Conservation (phyloP, 352 stramenopile genomes). For the Aphanomyces stellatus region DNA sequence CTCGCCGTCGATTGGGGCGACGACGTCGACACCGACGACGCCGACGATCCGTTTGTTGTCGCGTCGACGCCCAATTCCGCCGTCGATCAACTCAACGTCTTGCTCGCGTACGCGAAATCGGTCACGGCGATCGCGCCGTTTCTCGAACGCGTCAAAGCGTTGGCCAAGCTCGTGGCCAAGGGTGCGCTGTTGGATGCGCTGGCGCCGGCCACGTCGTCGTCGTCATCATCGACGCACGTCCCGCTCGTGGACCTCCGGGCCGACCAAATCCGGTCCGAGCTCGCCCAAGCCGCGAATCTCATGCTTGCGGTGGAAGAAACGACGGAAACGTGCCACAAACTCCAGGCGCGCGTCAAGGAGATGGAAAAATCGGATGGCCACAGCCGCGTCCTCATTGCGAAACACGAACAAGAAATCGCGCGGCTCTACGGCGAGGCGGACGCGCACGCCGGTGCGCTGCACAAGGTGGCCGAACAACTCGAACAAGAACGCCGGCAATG, state of each 20-base stretch:
- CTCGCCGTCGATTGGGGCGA: background rate
- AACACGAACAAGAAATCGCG: slow-evolving; percentile 64
- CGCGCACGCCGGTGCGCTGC: slow-evolving; percentile 30
- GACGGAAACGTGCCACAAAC: slow-evolving; percentile 49
- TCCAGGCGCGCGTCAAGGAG: slow-evolving; percentile 62
- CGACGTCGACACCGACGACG: slow-evolving; percentile 45
- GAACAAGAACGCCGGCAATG: slow-evolving; percentile 68
- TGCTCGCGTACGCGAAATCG: slow-evolving; percentile 30
- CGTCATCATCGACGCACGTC: slow-evolving; percentile 23
- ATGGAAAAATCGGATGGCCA: slow-evolving; percentile 68
- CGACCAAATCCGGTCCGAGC: slow-evolving; percentile 55
- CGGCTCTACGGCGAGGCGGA: slow-evolving; percentile 36
- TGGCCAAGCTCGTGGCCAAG: slow-evolving; percentile 72
- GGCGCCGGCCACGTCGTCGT: slow-evolving; percentile 26
- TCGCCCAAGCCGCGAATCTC: slow-evolving; percentile 51
- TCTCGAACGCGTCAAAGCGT: slow-evolving; percentile 48
- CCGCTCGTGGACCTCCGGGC: slow-evolving; percentile 69
- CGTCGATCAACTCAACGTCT: slow-evolving; percentile 44
- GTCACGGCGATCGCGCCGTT: slow-evolving; percentile 38
- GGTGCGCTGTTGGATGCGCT: slow-evolving; percentile 69
- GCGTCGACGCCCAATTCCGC: slow-evolving; percentile 16
- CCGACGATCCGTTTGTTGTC: slow-evolving; percentile 52
- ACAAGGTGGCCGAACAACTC: slow-evolving; percentile 46
- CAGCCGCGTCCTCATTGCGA: slow-evolving; percentile 66
- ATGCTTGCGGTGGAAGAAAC: slow-evolving; percentile 51